These are phyloP conservation scores for Fusarium secorum DNA, from an alignment of 2,329 filamentous ascomycete species.

Conservation along the genomic window DNA sequence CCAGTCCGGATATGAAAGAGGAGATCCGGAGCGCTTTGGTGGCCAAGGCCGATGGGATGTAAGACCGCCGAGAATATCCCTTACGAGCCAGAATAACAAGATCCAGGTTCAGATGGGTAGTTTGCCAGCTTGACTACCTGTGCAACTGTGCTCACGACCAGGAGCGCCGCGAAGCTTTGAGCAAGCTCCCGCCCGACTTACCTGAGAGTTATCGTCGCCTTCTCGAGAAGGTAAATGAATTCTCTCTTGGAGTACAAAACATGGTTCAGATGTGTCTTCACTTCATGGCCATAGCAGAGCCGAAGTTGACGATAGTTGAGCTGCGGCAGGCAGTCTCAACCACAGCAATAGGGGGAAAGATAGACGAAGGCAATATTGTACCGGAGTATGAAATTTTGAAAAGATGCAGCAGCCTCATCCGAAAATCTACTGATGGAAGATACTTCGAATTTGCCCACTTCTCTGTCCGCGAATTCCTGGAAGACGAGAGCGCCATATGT, in stretches of 20 bases:
- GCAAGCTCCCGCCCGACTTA: not conserved
- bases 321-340: conserved; percentile 14
- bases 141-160: conserved; percentile 7
- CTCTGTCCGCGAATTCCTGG: conserved; percentile 24
- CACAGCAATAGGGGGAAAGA: fast-evolving
- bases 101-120: conserved; percentile 33
- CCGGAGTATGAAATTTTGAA: not conserved
- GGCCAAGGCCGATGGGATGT: conserved; percentile 19
- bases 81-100: fast-evolving
- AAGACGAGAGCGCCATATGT: not conserved
- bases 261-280: conserved; percentile 14
- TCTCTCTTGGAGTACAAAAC: not conserved
- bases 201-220: conserved; percentile 21
- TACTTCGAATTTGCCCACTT: conserved; percentile 28
- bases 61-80: no score
- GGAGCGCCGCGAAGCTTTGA: conserved; percentile 14
- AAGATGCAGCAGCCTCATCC: conserved; percentile 17
- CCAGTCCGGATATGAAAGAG: not conserved
- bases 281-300: not conserved
- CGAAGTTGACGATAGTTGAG: not conserved
- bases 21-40: conserved; percentile 11
- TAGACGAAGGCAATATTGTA: not conserved
- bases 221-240: not conserved
- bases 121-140: conserved; percentile 32
- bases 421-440: not conserved